A percentile compares a stretch with the other conserved stretches of the same genome.
phyloP scores from a whole-genome alignment of 257 asterid genomes.

The Fraxinus pennsylvanica region DNA sequence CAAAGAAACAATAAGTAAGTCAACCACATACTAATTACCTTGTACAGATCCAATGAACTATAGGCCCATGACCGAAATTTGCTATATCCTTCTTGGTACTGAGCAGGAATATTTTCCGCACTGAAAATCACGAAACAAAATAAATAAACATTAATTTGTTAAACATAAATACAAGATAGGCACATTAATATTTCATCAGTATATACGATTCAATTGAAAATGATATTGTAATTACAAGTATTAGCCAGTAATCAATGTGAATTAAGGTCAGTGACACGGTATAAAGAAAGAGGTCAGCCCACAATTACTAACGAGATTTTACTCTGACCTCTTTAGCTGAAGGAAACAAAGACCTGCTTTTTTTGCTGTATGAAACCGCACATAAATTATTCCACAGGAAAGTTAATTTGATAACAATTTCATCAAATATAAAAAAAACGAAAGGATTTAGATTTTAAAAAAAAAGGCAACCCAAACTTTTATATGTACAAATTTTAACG shows the following conservation, averaged over 20 bases:
- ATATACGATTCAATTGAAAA: neutral
- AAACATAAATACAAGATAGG: neutral
- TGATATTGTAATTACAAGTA: neutral
- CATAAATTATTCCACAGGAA: neutral
- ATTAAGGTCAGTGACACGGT: neutral
- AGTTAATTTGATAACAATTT: neutral
- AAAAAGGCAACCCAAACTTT: neutral
- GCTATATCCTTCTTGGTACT: conserved; percentile 82
- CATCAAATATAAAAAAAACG: no score
- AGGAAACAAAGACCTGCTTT: neutral
- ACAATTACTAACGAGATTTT: neutral
- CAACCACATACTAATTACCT: conserved; percentile 41
- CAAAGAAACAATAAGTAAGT: neutral
- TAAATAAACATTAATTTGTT: neutral
- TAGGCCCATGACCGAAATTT: conserved; percentile 96
- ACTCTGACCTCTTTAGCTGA: neutral
- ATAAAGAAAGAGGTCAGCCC: conserved; percentile 1
- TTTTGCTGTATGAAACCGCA: neutral
- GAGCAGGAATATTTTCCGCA: conserved; percentile 63
- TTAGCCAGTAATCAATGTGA: neutral
- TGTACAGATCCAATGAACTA: conserved; percentile 85
- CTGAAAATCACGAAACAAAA: conserved; percentile 40
- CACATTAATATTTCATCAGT: neutral
- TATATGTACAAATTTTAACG: neutral
- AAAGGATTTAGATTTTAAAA: no score